Base-by-base conservation (phyloP, 2,329 filamentous ascomycete species). In the Fusarium mangiferae region DNA sequence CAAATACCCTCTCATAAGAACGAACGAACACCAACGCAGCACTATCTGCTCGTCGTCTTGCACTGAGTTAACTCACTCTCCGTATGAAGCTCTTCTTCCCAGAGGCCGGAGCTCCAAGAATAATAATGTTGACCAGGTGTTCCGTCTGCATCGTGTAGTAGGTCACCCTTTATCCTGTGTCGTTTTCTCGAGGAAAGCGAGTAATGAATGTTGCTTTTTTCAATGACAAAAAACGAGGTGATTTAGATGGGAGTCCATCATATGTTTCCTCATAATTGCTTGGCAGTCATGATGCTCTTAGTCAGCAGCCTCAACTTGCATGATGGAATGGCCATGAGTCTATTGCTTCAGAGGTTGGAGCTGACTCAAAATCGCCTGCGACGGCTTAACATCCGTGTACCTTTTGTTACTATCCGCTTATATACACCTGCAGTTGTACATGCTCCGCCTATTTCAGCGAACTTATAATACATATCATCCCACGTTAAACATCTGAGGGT, bases 341-440 rank as follows among this genome's bases (percentile, higher is more conserved):
- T 49, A 41, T 41, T 45, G 44, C 24, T 24, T 18, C 35, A 17
- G 41, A 58, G 20, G 41, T 66, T 56, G 12, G 58, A 35, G 35
- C 30, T 28, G 6, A 41, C 35, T 62, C 42, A 33, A 17, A 26
- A 52, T 60, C 61, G 26, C 52, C 57, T 46, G n/a, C 56, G 33
- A 20, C 38, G 67, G 58, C 69, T 65, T 65, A 71, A 68, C 74
- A 65, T 75, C 77, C 70, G 76, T 69, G 66, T 70, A 66, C 70
- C 63, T 71, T 56, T 68, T 70, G 46, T 69, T 56, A 56, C 77
- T 72, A 62, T 58, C 57, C 51, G 64, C 70, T 71, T 73, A 66
- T 72, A 73, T 78, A 78, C 75, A 78, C 73, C 70, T 78, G 75
- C 77, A 78, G 60, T 61, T 76, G 72, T 72, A 78, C 74, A 78